phyloP scores from a whole-genome alignment of 768 basidiomycete genomes.

The Mycena sanguinolenta region DNA sequence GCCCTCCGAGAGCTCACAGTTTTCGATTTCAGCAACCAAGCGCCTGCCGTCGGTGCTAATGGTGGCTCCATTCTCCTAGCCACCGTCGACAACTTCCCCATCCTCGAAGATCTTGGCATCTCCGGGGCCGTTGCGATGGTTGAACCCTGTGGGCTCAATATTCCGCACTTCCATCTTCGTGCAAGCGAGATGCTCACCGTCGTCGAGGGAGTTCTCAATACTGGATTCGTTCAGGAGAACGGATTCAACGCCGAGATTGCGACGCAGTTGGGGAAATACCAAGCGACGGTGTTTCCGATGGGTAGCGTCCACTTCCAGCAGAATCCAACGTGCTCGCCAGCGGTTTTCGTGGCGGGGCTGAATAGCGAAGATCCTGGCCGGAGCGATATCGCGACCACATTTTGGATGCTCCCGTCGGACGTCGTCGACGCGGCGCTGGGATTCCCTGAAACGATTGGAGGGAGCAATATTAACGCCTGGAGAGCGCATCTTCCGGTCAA shows the following conservation, averaged over 20 bases:
- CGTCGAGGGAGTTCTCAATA: background rate
- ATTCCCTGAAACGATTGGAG: slow-evolving; percentile 1
- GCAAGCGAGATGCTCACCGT: slow-evolving; percentile 5
- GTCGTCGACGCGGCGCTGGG: slow-evolving; percentile 2
- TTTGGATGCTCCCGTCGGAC: slow-evolving; percentile 5
- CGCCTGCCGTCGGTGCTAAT: slow-evolving; percentile 3
- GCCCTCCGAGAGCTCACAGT: slow-evolving; percentile 4
- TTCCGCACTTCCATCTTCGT: slow-evolving; percentile 34
- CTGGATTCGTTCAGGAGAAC: slow-evolving; percentile 1
- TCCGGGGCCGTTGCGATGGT: slow-evolving; percentile 21
- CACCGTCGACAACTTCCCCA: slow-evolving; percentile 36
- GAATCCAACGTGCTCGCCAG: background rate
- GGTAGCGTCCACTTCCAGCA: slow-evolving; percentile 1
- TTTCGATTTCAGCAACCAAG: slow-evolving; percentile 26
- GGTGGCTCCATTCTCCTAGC: slow-evolving; percentile 35
- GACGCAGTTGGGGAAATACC: slow-evolving; percentile 28
- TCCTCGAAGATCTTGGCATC: slow-evolving; percentile 22
- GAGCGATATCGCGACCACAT: slow-evolving; percentile 8
- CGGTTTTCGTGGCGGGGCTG: background rate
- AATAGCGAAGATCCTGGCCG: slow-evolving; percentile 6
- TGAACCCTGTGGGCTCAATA: slow-evolving; percentile 38
- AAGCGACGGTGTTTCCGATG: slow-evolving; percentile 13
- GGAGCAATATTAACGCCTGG: background rate
- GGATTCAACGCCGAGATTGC: slow-evolving; percentile 22
- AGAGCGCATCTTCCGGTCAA: background rate